phyloP scores from a whole-genome alignment of 768 basidiomycete genomes.

The Mrakia blollopis region DNA sequence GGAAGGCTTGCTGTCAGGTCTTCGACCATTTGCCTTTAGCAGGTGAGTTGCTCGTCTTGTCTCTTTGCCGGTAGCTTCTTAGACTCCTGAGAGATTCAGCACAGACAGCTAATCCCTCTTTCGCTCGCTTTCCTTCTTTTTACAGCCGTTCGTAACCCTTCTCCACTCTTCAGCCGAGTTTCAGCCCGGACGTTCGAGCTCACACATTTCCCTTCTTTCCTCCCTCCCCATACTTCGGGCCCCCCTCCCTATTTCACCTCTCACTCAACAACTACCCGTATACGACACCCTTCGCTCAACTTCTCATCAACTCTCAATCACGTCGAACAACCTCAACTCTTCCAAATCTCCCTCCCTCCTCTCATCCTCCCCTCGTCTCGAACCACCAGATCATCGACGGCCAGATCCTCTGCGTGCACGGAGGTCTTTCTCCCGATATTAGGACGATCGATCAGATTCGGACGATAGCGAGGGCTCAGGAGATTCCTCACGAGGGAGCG shows the following conservation, averaged over 20 bases:
- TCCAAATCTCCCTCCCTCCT: not conserved
- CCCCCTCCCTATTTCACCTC: not conserved
- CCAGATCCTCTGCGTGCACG: conserved; percentile 86
- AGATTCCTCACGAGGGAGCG: conserved; percentile 51
- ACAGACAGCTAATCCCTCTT: not conserved
- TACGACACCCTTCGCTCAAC: too few relatives aligned
- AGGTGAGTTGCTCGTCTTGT: not conserved
- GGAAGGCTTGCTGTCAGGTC: conserved; percentile 95
- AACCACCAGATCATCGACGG: conserved; percentile 79
- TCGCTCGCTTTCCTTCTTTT: not conserved
- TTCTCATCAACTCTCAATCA: too few relatives aligned
- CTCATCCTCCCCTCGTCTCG: not conserved
- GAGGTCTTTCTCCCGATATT: conserved; percentile 92
- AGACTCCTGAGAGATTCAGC: not conserved
- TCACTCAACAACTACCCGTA: too few relatives aligned
- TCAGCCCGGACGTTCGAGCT: not conserved
- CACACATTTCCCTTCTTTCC: not conserved
- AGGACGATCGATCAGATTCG: conserved; percentile 91
- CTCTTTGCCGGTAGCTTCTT: not conserved
- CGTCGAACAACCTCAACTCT: not conserved
- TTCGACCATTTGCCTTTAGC: conserved; percentile 91
- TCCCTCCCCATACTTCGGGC: not conserved
- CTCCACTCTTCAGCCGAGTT: not conserved
- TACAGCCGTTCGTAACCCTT: not conserved
- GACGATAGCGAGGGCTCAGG: conserved; percentile 61